Evolutionary conservation across 2,329 filamentous ascomycete species (phyloP), one percentile per base, ranked within the genome.

Genomic region (Endothia cerciana): DNA sequence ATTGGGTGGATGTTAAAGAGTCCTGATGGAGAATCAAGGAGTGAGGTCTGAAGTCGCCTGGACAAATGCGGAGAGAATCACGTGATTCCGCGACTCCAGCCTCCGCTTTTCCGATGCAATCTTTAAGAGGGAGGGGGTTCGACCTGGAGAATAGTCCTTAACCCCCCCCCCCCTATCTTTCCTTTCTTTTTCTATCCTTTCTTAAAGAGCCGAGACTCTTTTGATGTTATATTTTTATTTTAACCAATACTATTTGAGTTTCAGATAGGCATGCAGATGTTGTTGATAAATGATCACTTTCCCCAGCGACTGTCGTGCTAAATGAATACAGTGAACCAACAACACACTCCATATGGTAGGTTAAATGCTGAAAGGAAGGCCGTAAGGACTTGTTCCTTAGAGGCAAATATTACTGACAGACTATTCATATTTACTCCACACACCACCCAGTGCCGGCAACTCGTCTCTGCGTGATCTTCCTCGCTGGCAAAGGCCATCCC

Each of bases 401-500:
- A 22, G 19, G 4, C 19, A 22, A 47, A 1, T 3, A 47, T 47
- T 19, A 22, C 15, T n/a, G n/a, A n/a, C 17, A 38, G n/a, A 64
- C 13, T 3, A 17, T 13, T 40, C 58, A 36, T n/a, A 38, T 25
- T 28, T 73, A 87, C 69, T 84, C 89, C 68, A 91, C 86, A 70
- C 91, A 85, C 92, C 93, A 97, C 0, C 90, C 91, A 71, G 87
- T 87, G 47, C 87, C 90, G 0, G 82, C 75, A 66, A 92, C 86
- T 78, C 90, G 93, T 77, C 80, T 89, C 80, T 98, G 94, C 72
- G 87, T 83, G 51, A 98, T 90, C 80, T 91, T 96, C 78, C 88
- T 89, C n/a, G 91, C 89, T 3, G 92, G 91, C 75, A 99, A 77
- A 15, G 92, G 91, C 94, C 94, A 97, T 0, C 93, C 92, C 71